Evolutionary conservation across 768 basidiomycete species (phyloP).

Genomic region (Hysterangium stoloniferum): DNA sequence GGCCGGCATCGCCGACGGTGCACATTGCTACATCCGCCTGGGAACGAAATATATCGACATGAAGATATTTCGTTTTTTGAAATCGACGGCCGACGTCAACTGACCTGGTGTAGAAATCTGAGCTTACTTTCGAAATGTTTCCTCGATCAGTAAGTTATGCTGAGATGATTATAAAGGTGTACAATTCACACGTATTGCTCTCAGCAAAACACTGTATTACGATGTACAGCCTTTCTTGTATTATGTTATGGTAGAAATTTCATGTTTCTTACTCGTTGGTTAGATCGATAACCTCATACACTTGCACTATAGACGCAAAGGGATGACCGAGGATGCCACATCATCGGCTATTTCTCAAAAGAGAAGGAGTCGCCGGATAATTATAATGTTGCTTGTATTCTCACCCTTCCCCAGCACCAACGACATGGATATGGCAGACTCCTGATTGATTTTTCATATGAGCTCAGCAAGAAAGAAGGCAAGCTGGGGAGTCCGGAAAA

Average conservation of each 20-base stretch:
- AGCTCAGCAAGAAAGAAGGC: slow-evolving; percentile 91
- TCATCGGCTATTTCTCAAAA: slow-evolving; percentile 98
- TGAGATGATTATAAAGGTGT: slow-evolving; percentile 14
- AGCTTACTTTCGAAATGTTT: slow-evolving; percentile 97
- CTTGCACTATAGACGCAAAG: slow-evolving; percentile 51
- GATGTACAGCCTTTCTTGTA: slow-evolving; percentile 99
- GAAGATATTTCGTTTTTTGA: slow-evolving; percentile 98
- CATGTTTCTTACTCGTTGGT: background rate
- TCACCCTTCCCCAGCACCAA: slow-evolving; percentile 98
- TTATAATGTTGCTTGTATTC: slow-evolving; percentile 98
- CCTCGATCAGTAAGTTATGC: slow-evolving; percentile 81
- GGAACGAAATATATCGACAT: slow-evolving; percentile 98
- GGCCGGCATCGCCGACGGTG: slow-evolving; percentile 88
- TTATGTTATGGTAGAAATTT: slow-evolving; percentile 83
- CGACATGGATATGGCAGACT: slow-evolving; percentile 93
- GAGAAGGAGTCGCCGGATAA: slow-evolving; percentile 98
- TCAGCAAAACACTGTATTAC: slow-evolving; percentile 95
- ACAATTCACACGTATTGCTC: slow-evolving; percentile 17
- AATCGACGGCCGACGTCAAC: slow-evolving; percentile 92
- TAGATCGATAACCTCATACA: slow-evolving; percentile 11
- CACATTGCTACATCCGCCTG: slow-evolving; percentile 87
- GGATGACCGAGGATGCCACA: slow-evolving; percentile 85
- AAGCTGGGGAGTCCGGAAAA: slow-evolving; percentile 98
- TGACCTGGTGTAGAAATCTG: slow-evolving; percentile 95
- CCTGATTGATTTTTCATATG: slow-evolving; percentile 97